Evolutionary conservation across 495 filamentous ascomycete genomes (phyloP), one percentile per base, ranked within the genome.

Genomic region (Penicillium tannophilum): DNA sequence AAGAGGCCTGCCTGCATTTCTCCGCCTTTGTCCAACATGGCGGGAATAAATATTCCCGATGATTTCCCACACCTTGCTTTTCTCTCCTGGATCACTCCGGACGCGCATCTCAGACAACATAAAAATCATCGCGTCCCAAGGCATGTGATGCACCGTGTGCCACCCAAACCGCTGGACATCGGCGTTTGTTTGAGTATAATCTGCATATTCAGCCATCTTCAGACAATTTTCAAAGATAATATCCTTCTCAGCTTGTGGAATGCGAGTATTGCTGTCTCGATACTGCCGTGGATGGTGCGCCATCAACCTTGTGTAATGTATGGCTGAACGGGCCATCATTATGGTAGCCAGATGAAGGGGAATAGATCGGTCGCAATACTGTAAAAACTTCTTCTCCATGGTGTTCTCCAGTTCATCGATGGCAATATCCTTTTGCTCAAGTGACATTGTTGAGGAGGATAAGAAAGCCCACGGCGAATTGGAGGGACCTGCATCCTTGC

Each of bases 301-400:
- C 26, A 67, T 54, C 7, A 81, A 56, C 16, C 75, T 60, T 17
- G 75, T 72, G n/a, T 63, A 68, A 54, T 60, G 62, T 11, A 75
- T 63, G 2, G 70, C 63, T 9, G 76, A 70, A 36, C 63, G 68
- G 16, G 76, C 77, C 62, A 85, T 77, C 14, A 76, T 68, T 4
- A 73, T 70, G 1, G 79, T 76, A 39, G 87, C 72, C 47, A 81
- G 72, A 65, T 90, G 88, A 10, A 89, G 71, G 2, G 83, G 83
- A 26, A 88, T 85, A 0, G 78, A 79, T 7, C 74, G 71, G 63
- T 90, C 87, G 60, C 85, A 86, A 46, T 83, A 81, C 1, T 70
- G 75, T 16, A 84, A 62, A 28, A 84, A 82, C 28, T 83, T 80
- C 0, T 76, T 64, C 43, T 79, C 65, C 59, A 77, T 61, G 4